These are phyloP conservation scores for Nakazawaea pomicola DNA, from an alignment of 805 yeast species.

Conservation along the genomic window DNA sequence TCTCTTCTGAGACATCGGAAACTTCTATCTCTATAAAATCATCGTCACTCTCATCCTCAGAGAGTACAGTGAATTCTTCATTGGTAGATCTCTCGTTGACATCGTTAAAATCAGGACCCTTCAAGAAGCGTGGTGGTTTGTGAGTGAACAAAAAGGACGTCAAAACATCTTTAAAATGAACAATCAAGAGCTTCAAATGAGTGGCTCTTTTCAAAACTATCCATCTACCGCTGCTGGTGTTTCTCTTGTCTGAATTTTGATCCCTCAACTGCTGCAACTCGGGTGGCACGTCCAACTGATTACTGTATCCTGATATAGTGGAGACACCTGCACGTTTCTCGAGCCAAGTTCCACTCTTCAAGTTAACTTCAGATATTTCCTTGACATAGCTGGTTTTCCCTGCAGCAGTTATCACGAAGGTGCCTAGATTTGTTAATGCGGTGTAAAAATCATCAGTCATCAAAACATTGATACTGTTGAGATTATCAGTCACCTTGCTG, in stretches of 20 bases:
- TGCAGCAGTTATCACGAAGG: slow-evolving; percentile 61
- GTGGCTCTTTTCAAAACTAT: slow-evolving; percentile 14
- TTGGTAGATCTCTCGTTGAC: no score
- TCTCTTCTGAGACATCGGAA: no score
- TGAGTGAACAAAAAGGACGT: slow-evolving; percentile 4
- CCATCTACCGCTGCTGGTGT: slow-evolving; percentile 15
- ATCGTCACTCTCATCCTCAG: neutral
- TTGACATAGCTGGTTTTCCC: slow-evolving; percentile 61
- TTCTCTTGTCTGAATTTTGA: slow-evolving; percentile 3
- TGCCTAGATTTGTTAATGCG: slow-evolving; percentile 53
- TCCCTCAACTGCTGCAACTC: slow-evolving; percentile 20
- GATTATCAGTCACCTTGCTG: slow-evolving; percentile 27
- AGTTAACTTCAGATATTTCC: slow-evolving; percentile 44
- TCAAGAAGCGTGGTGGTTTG: slow-evolving; percentile 6
- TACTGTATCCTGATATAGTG: slow-evolving; percentile 21
- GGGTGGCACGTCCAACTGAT: slow-evolving; percentile 21
- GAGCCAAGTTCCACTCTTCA: slow-evolving; percentile 54
- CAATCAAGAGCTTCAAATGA: slow-evolving; percentile 10
- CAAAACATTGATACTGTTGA: slow-evolving; percentile 33
- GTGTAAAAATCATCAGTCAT: slow-evolving; percentile 63
- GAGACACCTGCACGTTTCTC: slow-evolving; percentile 24
- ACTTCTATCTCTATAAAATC: no score
- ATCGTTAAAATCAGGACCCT: no score
- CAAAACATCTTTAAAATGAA: slow-evolving; percentile 10
- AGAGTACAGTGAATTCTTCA: no score